Evolutionary conservation across 768 basidiomycete species (phyloP), one percentile per base, ranked within the genome.

Genomic region (Guyanaporus albipodus): DNA sequence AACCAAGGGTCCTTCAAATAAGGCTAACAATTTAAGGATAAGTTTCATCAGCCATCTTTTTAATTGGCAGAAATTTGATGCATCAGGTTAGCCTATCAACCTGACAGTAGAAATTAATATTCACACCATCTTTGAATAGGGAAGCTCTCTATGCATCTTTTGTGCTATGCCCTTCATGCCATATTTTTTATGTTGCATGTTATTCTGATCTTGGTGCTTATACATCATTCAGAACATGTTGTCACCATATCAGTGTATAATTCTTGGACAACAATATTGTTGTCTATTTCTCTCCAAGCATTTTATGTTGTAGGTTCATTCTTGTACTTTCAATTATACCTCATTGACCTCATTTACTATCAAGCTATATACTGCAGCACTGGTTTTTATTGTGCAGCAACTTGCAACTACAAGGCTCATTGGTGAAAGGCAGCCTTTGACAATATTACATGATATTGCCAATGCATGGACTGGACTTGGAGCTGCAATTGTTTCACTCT

Each of bases 391-490:
- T 1, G 54, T 49, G 19, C 61, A 63, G 19, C 47, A 48, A 17
- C 47, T 58, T n/a, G 49, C 59, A 7, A 24, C 49, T 7, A 42
- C 35, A 12, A 24, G 18, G 1, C 24, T 48, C 0, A 24, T 58
- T 14, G 31, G 29, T 7, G 28, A 44, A 8, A 17, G 26, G 1
- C 50, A 58, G 17, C 48, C 48, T 2, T 4, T 62, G 6, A 61
- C 61, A 26, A 34, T 40, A 23, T 33, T 55, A 1, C 58, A 61
- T 38, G 60, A 61, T 32, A 28, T 44, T 10, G 8, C 43, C 22
- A 26, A 36, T 4, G 59, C 62, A 11, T 62, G 61, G 61, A 40
- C 42, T 11, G 56, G 62, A 0, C 45, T 56, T 38, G 61, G 61
- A 9, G 46, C 53, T 40, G 61, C 61, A 5, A 0, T 55, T 11